phyloP scores from a whole-genome alignment of 1,284 basidiomycete genomes.

The Melampsora americana region DNA sequence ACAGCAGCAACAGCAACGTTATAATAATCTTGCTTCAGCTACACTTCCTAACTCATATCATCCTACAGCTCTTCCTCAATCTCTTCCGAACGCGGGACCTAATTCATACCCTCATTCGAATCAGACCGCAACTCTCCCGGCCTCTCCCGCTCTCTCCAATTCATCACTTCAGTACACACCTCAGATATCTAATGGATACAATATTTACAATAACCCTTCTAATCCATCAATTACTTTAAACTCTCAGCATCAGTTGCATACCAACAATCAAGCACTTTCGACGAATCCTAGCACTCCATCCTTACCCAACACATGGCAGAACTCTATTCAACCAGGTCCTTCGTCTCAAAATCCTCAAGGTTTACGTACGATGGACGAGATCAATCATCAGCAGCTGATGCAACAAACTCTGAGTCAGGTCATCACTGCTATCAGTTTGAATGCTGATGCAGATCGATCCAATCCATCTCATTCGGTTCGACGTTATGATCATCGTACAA shows the following conservation, averaged over 20 bases:
- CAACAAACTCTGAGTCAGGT: constrained; percentile 31
- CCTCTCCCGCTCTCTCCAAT: constrained; percentile 39
- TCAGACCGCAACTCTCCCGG: constrained; percentile 5
- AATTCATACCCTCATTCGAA: constrained; percentile 23
- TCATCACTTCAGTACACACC: constrained; percentile 35
- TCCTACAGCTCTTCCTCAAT: constrained; percentile 15
- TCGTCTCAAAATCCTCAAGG: constrained; percentile 12
- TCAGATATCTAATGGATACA: constrained; percentile 14
- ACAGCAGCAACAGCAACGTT: constrained; percentile 26
- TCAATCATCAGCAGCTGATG: constrained; percentile 13
- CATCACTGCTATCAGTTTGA: constrained; percentile 41
- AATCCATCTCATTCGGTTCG: constrained; percentile 20
- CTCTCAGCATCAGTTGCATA: constrained; percentile 19
- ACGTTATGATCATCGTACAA: constrained; percentile 36
- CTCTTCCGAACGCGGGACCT: constrained; percentile 4
- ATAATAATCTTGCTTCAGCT: not conserved
- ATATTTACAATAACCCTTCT: constrained; percentile 4
- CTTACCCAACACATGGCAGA: constrained; percentile 2
- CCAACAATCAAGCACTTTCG: constrained; percentile 16
- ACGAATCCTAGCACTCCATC: not conserved
- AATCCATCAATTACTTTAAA: constrained; percentile 14
- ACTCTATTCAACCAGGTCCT: constrained; percentile 15
- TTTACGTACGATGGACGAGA: constrained; percentile 11
- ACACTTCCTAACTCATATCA: constrained; percentile 19
- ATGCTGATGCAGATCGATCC: constrained; percentile 33